These are phyloP conservation scores for Termitomyces sp. DNA, from an alignment of 768 basidiomycete species.

Conservation along the genomic window DNA sequence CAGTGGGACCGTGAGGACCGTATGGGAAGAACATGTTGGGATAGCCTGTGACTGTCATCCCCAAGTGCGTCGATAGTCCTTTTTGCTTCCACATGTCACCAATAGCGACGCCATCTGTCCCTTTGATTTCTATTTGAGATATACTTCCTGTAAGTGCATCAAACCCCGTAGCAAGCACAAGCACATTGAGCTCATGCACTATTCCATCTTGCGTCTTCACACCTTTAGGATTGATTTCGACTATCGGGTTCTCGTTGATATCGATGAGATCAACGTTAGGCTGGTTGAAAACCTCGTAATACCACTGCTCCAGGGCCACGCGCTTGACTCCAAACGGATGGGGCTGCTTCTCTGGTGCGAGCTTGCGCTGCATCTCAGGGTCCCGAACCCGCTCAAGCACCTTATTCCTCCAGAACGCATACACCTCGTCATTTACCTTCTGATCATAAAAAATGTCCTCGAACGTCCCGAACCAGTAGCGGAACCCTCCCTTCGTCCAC, in stretches of 20 bases:
- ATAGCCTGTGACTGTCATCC: slow-evolving; percentile 13
- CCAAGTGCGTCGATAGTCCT: background rate
- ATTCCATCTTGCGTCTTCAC: slow-evolving; percentile 15
- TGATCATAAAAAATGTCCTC: slow-evolving; percentile 12
- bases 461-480: slow-evolving; percentile 14
- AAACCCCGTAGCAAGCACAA: background rate
- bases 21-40: slow-evolving; percentile 23
- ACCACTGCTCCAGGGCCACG: slow-evolving; percentile 15
- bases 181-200: slow-evolving; percentile 16
- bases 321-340: slow-evolving; percentile 20
- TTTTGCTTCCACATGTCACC: slow-evolving; percentile 17
- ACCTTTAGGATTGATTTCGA: background rate
- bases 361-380: slow-evolving; percentile 13
- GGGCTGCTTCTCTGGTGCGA: no score
- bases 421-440: slow-evolving; percentile 10
- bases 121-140: slow-evolving; percentile 16
- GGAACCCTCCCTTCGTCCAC: slow-evolving; percentile 18
- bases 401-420: slow-evolving; percentile 14
- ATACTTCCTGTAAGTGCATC: slow-evolving; percentile 16
- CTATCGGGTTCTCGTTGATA: slow-evolving; percentile 16
- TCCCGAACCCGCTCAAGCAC: slow-evolving; percentile 15
- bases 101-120: slow-evolving; percentile 13
- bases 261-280: slow-evolving; percentile 19
- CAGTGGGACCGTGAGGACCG: slow-evolving; percentile 20
- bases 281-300: slow-evolving; percentile 20